Conservation (phyloP, 495 filamentous ascomycete species). For the Penicillium desertorum region DNA sequence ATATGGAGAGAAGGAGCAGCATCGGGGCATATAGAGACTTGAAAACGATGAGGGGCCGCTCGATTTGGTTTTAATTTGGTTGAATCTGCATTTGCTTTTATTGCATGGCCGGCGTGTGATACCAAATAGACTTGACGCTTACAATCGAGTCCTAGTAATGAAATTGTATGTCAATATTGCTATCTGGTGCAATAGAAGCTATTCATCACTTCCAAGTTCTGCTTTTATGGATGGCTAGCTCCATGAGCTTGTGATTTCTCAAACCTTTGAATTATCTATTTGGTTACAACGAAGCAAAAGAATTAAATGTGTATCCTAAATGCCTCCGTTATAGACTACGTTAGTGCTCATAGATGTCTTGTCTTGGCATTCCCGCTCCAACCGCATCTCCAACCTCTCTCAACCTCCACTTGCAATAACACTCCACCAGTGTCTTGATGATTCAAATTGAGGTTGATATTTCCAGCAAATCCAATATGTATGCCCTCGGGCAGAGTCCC, state of each 20-base stretch:
- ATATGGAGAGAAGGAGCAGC: constrained; percentile 8
- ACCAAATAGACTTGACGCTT: constrained; percentile 8
- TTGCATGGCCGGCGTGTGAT: constrained; percentile 19
- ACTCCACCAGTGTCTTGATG: not conserved
- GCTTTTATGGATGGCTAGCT: not conserved
- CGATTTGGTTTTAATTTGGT: not conserved
- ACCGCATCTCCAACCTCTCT: constrained; percentile 6
- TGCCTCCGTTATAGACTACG: not conserved
- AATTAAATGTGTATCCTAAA: not conserved
- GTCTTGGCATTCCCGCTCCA: constrained; percentile 11
- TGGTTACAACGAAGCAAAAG: not conserved
- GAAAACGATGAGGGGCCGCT: not conserved
- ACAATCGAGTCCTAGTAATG: not conserved
- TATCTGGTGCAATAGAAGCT: not conserved
- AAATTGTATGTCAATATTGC: not conserved
- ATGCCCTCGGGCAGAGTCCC: constrained; percentile 16
- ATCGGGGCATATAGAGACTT: not conserved
- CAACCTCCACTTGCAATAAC: not conserved
- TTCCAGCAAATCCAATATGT: constrained; percentile 19
- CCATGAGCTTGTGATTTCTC: not conserved
- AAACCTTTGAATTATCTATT: not conserved
- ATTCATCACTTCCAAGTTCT: not conserved
- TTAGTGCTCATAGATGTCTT: not conserved
- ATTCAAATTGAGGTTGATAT: not conserved
- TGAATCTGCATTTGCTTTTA: constrained; percentile 1